Conservation (phyloP, 176 grass and related monocot genomes). For the Bolboschoenus planiculmis region DNA sequence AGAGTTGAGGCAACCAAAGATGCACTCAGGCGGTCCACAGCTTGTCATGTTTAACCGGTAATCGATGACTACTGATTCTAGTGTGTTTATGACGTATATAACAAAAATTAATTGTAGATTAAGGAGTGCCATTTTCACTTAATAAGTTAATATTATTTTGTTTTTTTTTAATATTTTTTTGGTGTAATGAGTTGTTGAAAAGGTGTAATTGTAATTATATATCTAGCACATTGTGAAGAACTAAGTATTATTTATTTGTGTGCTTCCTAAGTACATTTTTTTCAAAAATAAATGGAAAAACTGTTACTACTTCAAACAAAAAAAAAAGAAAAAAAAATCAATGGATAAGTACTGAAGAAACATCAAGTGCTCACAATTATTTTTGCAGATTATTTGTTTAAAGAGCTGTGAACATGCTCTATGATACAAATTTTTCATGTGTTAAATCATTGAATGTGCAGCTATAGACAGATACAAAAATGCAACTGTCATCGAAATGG, state of each 20-base stretch:
- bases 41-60: conserved; percentile 2
- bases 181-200: background rate
- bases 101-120: background rate
- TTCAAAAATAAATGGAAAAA: background rate
- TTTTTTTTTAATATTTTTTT: background rate
- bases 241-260: background rate
- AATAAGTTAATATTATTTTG: background rate
- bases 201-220: conserved; percentile 10
- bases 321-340: no score
- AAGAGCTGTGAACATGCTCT: no score
- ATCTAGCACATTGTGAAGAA: background rate
- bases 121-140: background rate
- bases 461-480: no score
- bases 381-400: no score
- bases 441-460: no score
- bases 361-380: no score
- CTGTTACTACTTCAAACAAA: background rate
- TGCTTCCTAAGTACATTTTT: background rate
- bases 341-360: no score
- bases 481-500: no score
- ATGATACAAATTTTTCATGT: no score
- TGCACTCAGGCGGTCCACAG: conserved; percentile 33
- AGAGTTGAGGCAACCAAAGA: conserved; percentile 44
- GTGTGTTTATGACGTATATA: background rate
- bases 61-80: background rate